These are phyloP conservation scores for Plasmodium sp. DNA, from an alignment of 169 alveolate species.

Conservation along the genomic window DNA sequence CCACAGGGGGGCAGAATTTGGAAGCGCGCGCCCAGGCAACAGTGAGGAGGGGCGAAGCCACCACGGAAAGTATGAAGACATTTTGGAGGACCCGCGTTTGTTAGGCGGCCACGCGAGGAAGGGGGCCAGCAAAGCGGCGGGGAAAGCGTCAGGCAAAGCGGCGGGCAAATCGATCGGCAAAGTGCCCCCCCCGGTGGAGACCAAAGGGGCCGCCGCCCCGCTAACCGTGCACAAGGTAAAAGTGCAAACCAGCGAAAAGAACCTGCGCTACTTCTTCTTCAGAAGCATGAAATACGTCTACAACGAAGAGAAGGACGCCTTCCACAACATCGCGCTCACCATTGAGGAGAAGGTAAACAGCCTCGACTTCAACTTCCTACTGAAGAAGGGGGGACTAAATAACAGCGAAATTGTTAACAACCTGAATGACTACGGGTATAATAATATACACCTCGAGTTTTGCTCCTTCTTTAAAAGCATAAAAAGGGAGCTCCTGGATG, in stretches of 20 bases:
- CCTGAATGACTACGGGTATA: conserved; percentile 78
- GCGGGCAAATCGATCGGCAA: background rate
- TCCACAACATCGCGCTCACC: conserved; percentile 78
- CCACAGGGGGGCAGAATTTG: background rate
- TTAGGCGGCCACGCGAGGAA: background rate
- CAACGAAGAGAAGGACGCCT: conserved; percentile 75
- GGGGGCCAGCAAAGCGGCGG: background rate
- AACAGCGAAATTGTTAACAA: conserved; percentile 81
- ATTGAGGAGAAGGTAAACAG: conserved; percentile 75
- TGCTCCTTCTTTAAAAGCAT: conserved; percentile 77
- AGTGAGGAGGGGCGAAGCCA: background rate
- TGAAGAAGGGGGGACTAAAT: conserved; percentile 85
- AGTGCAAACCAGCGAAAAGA: conserved; percentile 53
- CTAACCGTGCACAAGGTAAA: conserved; percentile 21
- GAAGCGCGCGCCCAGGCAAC: background rate
- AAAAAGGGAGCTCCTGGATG: conserved; percentile 83
- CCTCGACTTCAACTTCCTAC: conserved; percentile 78
- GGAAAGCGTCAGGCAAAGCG: background rate
- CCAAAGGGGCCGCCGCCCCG: background rate
- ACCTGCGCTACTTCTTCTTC: conserved; percentile 51
- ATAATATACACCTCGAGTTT: conserved; percentile 77
- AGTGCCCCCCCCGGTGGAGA: background rate
- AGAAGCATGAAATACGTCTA: conserved; percentile 79
- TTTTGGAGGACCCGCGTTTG: background rate
- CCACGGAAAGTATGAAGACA: background rate